Base-by-base conservation (phyloP, 1,139 yeast genomes). In the Yamadazyma triangularis region DNA sequence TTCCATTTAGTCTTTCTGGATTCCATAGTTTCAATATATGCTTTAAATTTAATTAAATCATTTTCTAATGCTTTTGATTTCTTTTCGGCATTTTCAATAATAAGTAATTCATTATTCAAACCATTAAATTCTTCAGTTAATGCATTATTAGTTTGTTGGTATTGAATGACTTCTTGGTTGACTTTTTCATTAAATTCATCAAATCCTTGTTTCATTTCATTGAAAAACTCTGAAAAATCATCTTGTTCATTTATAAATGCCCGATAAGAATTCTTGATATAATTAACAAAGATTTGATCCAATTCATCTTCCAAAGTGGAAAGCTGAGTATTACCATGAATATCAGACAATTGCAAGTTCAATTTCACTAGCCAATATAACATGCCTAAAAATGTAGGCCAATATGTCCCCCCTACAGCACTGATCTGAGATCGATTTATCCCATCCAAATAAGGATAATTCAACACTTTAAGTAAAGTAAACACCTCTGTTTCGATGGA, bases 331-430 rank as follows among this genome's bases (percentile, higher is more conserved):
- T 30, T 29, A 14, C 14, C 24, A 30, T 67, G 68, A 32, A 64
- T 58, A 31, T 52, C 58, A 37, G 67, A 76, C 42, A 71, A 56
- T 31, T 73, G 65, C 19, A 64, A 59, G 42, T 71, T 75, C 23
- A 81, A 59, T 45, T 74, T 74, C 9, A 83, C 78, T 29, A 86
- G 51, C 95, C 95, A 86, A 52, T 81, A 78, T 22, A 87, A 61
- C 71, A 88, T 76, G 2, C 93, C 95, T 31, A 88, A 58, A 46
- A 86, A 83, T 14, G 75, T 73, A 12, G 87, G 89, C 96, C 96
- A 87, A 47, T 81, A 81, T 36, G 82, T 82, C 1, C 95, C 95
- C 2, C 96, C 96, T 6, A 87, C 96, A 0, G 96, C 96, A 29
- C 89, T 79, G 21, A 88, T 79, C 51, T 86, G 95, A 1, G 91